Base-by-base conservation (phyloP, 805 yeast species). In the Tetrapisispora nanseiensis region DNA sequence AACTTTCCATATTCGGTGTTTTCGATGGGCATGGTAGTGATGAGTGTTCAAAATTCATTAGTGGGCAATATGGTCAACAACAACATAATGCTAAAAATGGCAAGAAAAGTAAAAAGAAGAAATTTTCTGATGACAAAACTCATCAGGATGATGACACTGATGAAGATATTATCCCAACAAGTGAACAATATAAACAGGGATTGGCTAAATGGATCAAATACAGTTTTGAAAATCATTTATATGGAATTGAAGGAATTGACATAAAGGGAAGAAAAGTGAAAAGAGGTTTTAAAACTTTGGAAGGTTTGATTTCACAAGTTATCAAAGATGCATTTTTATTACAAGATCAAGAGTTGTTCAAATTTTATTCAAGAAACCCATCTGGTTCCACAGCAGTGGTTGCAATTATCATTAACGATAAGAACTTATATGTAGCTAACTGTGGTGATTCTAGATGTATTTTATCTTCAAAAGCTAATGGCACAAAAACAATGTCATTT, bases 11-110 rank as follows among this genome's bases (percentile, higher is more conserved):
- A 3, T 81, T 79, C 57, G 86, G 82, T 0, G 82, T 83, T 1
- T 83, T 80, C 60, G 94, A 83, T 60, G 94, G 94, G 2, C 94
- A 83, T 58, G 94, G 94, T 2, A 89, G 90, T 13, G 67, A 72
- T 6, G 71, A 72, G 21, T 71, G 82, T 19, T 78, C 89, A 1
- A 69, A 68, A 28, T 74, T 65, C 47, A 60, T 82, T 4, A 68
- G 78, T 33, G 61, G 60, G 9, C 48, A 43, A 19, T 21, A 31
- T 44, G 20, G 30, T 21, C 33, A 29, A 15, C 27, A 42, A 9
- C 30, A 15, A n/a, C 4, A 15, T 21, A 27, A 20, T 33, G 16
- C 24, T 13, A 33, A 19, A 6, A 27, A 15, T 35, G 46, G 47
- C n/a, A 43, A 46, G 27, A 40, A 33, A 5, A 40, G 37, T 31